Evolutionary conservation across 2,329 filamentous ascomycete species (phyloP).

Genomic region (Trichoderma asperellum): DNA sequence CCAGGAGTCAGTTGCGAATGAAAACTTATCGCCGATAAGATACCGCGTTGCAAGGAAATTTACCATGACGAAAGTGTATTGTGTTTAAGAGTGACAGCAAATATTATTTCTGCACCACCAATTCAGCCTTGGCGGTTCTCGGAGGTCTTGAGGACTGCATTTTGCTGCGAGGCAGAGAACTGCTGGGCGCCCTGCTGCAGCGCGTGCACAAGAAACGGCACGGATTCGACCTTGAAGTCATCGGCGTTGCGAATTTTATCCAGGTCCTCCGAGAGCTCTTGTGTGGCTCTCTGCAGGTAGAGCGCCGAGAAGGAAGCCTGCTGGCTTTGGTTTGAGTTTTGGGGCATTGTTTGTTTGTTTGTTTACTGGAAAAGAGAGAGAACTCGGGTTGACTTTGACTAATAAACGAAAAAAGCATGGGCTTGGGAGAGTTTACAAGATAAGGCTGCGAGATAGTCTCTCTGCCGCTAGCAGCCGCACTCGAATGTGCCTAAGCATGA

Average conservation of each 20-base stretch:
- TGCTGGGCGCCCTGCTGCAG: slow-evolving; percentile 68
- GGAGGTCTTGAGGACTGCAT: slow-evolving; percentile 3
- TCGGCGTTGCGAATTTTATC: slow-evolving; percentile 69
- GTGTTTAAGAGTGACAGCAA: neutral
- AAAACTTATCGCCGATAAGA: slow-evolving; percentile 2
- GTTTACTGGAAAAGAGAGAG: neutral
- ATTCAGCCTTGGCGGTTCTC: slow-evolving; percentile 5
- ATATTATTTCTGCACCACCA: neutral
- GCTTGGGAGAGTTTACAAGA: neutral
- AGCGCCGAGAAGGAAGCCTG: slow-evolving; percentile 58
- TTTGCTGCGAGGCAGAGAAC: slow-evolving; percentile 50
- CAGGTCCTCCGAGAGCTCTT: slow-evolving; percentile 74
- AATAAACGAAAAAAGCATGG: neutral
- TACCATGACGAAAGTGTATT: neutral
- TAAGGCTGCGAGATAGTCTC: neutral
- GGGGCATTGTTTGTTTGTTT: slow-evolving; percentile 13
- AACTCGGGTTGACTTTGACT: neutral
- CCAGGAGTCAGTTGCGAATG: neutral
- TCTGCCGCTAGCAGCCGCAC: neutral
- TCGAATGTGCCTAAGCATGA: neutral
- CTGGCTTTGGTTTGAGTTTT: slow-evolving; percentile 34
- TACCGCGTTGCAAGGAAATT: neutral
- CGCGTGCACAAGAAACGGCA: slow-evolving; percentile 68
- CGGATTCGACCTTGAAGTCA: slow-evolving; percentile 69
- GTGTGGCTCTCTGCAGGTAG: slow-evolving; percentile 70